These are phyloP conservation scores for Irpex lacteus DNA, from an alignment of 1,284 basidiomycete genomes.

Conservation along the genomic window DNA sequence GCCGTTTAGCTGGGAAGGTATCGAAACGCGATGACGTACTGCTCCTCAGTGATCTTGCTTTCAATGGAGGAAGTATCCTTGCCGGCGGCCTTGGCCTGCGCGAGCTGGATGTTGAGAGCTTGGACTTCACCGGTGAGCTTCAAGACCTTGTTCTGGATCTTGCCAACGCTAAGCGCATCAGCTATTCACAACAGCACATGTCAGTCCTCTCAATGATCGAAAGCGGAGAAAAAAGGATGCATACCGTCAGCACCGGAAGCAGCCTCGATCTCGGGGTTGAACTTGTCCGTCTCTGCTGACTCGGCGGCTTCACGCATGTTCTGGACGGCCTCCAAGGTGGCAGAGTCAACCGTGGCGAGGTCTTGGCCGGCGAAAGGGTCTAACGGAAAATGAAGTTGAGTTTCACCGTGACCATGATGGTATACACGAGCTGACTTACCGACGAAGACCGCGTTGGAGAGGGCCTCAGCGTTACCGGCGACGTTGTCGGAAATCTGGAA, in stretches of 20 bases:
- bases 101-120: slow-evolving; percentile 41
- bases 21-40: slow-evolving; percentile 20
- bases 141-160: slow-evolving; percentile 53
- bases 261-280: slow-evolving; percentile 42
- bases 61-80: slow-evolving; percentile 30
- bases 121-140: slow-evolving; percentile 44
- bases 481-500: slow-evolving; percentile 48
- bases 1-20: not conserved
- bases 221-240: not conserved
- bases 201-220: not conserved
- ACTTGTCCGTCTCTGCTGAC: slow-evolving; percentile 40
- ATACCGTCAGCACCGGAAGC: slow-evolving; percentile 35
- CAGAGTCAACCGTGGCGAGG: slow-evolving; percentile 29
- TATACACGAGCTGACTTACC: not conserved
- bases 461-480: slow-evolving; percentile 38
- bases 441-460: slow-evolving; percentile 40
- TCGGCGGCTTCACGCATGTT: slow-evolving; percentile 46
- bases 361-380: slow-evolving; percentile 39
- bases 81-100: slow-evolving; percentile 35
- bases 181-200: slow-evolving; percentile 19
- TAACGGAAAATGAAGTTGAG: slow-evolving; percentile 7
- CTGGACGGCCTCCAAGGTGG: slow-evolving; percentile 32
- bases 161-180: slow-evolving; percentile 36
- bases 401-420: slow-evolving; percentile 18
- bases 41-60: slow-evolving; percentile 29